Percentiles rank a stretch among this genome's conserved stretches.
These are phyloP conservation scores for Russula abietina DNA, from an alignment of 768 basidiomycete species.

Conservation along the genomic window DNA sequence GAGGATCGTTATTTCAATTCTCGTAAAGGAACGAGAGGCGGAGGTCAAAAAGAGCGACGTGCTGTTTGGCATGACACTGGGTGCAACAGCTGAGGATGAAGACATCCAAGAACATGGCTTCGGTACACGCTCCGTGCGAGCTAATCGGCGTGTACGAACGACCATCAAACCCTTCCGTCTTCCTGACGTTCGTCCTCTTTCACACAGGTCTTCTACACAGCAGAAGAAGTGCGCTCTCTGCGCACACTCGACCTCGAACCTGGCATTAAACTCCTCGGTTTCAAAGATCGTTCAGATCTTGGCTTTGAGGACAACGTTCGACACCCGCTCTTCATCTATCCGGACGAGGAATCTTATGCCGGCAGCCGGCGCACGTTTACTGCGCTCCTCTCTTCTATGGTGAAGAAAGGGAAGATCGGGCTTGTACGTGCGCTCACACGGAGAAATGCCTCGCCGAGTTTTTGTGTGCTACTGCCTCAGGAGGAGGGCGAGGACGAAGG, in stretches of 20 bases:
- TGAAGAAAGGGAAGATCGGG: conserved; percentile 75
- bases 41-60: conserved; percentile 35
- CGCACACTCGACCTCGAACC: conserved; percentile 76
- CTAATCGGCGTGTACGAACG: conserved; percentile 44
- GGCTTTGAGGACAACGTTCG: conserved; percentile 87
- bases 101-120: conserved; percentile 36
- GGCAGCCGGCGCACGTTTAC: conserved; percentile 92
- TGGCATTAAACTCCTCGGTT: conserved; percentile 88
- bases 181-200: conserved; percentile 5
- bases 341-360: conserved; percentile 82
- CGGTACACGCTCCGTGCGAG: conserved; percentile 36
- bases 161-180: conserved; percentile 22
- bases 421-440: conserved; percentile 66
- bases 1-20: neutral
- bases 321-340: conserved; percentile 87
- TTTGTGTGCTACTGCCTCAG: conserved; percentile 84
- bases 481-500: conserved; percentile 67
- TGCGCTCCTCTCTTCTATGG: conserved; percentile 77
- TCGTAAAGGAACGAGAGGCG: conserved; percentile 31
- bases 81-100: conserved; percentile 33
- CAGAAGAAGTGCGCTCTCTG: conserved; percentile 78
- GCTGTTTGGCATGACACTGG: conserved; percentile 39
- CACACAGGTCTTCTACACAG: conserved; percentile 70
- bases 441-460: conserved; percentile 65
- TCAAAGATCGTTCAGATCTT: conserved; percentile 67